phyloP scores from a whole-genome alignment of 208 protist species.

The Angomonas ambiguus region DNA sequence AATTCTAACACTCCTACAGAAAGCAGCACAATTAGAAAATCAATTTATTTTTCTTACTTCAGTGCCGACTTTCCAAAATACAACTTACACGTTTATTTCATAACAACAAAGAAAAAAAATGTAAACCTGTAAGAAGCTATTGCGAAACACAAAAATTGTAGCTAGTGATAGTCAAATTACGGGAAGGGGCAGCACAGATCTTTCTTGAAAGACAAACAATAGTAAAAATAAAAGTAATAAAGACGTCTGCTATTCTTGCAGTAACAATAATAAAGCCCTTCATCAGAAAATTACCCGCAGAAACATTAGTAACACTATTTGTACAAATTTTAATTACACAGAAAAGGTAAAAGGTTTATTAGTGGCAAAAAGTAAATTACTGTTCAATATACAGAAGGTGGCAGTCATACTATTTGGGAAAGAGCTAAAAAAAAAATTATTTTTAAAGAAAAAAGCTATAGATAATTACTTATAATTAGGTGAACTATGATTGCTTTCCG shows the following conservation, averaged over 20 bases:
- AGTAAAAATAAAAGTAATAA: no score
- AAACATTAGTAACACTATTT: not conserved
- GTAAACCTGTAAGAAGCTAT: not conserved
- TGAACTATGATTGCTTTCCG: not conserved
- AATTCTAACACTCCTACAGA: no score
- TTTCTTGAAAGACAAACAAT: no score
- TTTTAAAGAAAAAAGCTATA: not conserved
- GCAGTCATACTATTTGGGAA: not conserved
- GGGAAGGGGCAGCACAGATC: no score
- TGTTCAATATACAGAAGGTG: slow-evolving; percentile 8
- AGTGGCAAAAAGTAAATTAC: slow-evolving; percentile 11
- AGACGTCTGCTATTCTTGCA: not conserved
- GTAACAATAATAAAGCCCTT: not conserved
- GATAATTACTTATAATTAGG: no score
- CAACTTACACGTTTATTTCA: no score
- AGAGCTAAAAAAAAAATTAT: not conserved
- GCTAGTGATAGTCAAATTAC: not conserved
- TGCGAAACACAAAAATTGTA: not conserved
- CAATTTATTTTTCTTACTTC: no score
- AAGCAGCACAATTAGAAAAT: no score
- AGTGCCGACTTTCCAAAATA: no score
- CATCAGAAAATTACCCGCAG: not conserved
- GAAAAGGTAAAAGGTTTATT: no score
- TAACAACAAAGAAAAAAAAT: not conserved
- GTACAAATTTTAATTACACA: no score